Percentiles rank a stretch among this genome's conserved stretches.
These are phyloP conservation scores for Ustilago xerochloae DNA, from an alignment of 1,284 basidiomycete genomes.

Conservation along the genomic window DNA sequence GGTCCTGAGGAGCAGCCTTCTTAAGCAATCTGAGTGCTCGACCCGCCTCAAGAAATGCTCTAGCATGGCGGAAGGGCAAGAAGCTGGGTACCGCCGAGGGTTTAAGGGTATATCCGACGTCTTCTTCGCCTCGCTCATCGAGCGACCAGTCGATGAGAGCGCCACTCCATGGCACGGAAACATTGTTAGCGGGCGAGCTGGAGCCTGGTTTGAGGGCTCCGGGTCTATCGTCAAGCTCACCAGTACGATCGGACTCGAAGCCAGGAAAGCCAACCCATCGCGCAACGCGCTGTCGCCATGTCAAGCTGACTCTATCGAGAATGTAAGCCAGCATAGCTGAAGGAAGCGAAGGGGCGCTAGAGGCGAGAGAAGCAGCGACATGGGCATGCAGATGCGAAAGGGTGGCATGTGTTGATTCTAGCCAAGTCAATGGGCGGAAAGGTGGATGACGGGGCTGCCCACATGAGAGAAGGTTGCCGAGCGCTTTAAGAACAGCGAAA, in stretches of 20 bases:
- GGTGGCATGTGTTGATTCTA: constrained; percentile 22
- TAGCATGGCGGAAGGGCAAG: constrained; percentile 34
- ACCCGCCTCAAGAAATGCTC: constrained; percentile 53
- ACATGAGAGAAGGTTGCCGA: constrained; percentile 36
- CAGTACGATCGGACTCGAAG: constrained; percentile 31
- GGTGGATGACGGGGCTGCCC: constrained; percentile 32
- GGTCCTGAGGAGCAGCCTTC: constrained; percentile 49
- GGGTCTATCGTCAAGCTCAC: constrained; percentile 30
- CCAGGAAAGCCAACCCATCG: constrained; percentile 57
- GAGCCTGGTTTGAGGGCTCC: constrained; percentile 5
- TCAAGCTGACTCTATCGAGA: constrained; percentile 39
- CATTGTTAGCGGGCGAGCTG: not conserved
- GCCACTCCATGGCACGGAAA: constrained; percentile 47
- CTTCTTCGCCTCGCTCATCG: constrained; percentile 53
- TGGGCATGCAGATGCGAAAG: constrained; percentile 53
- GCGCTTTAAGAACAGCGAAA: constrained; percentile 26
- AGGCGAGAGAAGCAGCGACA: constrained; percentile 43
- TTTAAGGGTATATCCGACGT: constrained; percentile 52
- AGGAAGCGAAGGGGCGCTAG: constrained; percentile 24
- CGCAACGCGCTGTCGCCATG: constrained; percentile 44
- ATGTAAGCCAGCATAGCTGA: constrained; percentile 41
- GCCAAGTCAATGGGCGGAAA: constrained; percentile 35
- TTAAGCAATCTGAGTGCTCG: constrained; percentile 52
- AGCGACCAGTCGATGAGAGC: constrained; percentile 51
- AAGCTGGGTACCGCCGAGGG: constrained; percentile 51